Base-by-base conservation (phyloP, 2,329 filamentous ascomycete genomes). In the Colletotrichum eleusines region DNA sequence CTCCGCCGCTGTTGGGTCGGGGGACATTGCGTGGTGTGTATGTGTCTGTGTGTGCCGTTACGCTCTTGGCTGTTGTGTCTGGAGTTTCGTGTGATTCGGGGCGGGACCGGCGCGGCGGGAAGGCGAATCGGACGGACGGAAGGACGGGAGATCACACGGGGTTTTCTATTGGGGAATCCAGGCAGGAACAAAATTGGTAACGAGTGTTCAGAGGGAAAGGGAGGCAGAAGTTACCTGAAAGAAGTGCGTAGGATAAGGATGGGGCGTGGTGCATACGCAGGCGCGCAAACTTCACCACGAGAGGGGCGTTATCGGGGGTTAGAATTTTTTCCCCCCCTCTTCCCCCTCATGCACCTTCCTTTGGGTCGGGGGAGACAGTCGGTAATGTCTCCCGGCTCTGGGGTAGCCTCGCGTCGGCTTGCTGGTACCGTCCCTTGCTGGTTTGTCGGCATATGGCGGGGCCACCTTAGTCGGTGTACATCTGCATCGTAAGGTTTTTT, bases 261-360 rank as follows among this genome's bases (percentile, higher is more conserved):
- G 23, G 28, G 35, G 54, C 14, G 8, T 28, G 35, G 40, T 58
- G 35, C 28, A 57, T 11, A 40, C 33, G 33, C 26, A 9, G 40
- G 42, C 44, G 31, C 23, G 38, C 16, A 31, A 44, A 31, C 38
- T 38, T 48, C 58, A 59, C 58, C 58, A 44, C 16, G 42, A 46
- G 28, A 26, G 44, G 58, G 58, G 58, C 58, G 58, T 61, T 61
- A 48, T 61, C 58, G 58, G 58, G 38, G 20, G 42, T 18, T 44
- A 50, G 33, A 48, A 12, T 20, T 61, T 60, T 60, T n/a, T 20
- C 14, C 7, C 5, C 12, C 18, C 18, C 42, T n/a, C 5, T 16
- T 8, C 44, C 44, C 9, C 44, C 20, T 14, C 42, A 11, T 2
- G 8, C 42, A n/a, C 42, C 18, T 3, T 4, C 18, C 28, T 35